These are phyloP conservation scores for Nicotiana undulata DNA, from an alignment of 257 asterid genomes.

Conservation along the genomic window DNA sequence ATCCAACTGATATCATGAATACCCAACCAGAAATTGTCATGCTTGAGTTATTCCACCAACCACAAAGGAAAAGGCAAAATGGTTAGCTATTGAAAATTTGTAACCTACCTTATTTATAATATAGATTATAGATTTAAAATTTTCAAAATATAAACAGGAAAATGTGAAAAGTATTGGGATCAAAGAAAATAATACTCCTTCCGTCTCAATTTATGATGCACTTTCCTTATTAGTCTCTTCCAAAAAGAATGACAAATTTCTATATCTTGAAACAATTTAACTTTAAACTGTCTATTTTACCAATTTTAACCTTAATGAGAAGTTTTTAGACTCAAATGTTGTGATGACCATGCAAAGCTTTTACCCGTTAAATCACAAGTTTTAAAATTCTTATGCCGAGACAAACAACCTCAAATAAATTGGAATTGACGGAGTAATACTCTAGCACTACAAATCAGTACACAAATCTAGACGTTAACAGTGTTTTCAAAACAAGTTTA, in stretches of 20 bases:
- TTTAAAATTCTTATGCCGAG: too few relatives aligned
- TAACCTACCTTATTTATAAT: neutral
- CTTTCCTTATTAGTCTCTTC: too few relatives aligned
- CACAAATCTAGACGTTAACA: neutral
- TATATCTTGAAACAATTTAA: too few relatives aligned
- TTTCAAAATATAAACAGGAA: neutral
- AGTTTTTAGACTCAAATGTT: too few relatives aligned
- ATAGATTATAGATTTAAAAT: neutral
- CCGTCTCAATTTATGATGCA: too few relatives aligned
- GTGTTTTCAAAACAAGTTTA: neutral
- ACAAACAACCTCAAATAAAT: too few relatives aligned
- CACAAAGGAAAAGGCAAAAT: neutral
- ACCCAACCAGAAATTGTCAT: slow-evolving; percentile 54
- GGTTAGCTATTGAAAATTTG: neutral
- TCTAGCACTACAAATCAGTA: neutral
- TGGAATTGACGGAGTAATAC: too few relatives aligned
- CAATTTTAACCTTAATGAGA: too few relatives aligned
- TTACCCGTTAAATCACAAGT: too few relatives aligned
- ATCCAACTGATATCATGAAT: slow-evolving; percentile 60
- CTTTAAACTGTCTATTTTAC: too few relatives aligned
- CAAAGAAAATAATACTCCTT: neutral
- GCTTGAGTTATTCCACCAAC: slow-evolving; percentile 28
- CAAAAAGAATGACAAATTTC: too few relatives aligned
- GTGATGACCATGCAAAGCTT: too few relatives aligned
- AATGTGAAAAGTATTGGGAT: neutral